Base-by-base conservation (phyloP, 148 eudicot species). In the Rhododendron henanense region DNA sequence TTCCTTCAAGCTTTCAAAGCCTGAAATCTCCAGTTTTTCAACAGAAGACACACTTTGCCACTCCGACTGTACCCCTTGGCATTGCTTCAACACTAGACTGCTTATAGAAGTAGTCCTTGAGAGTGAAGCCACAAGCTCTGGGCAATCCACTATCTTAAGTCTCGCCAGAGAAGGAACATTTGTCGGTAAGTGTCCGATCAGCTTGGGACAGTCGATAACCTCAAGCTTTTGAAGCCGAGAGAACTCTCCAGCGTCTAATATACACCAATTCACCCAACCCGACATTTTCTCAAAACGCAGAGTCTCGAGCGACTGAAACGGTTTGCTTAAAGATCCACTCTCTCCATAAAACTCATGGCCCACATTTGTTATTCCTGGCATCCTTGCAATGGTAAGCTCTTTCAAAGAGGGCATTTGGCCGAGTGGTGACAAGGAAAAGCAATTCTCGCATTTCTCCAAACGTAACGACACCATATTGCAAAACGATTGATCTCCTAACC, bases 401-500 rank as follows among this genome's bases (percentile, higher is more conserved):
- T 85, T 59, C 11, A 85, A 81, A 3, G n/a, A 59, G 45, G 85
- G 81, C 47, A 85, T 35, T 14, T 59, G 85, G n/a, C 82, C 85
- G 2, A 81, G 55, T 0, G 85, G 6, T 6, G 87, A 85, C 82
- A 87, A 57, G 3, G 4, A 1, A 10, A 39, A 55, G 51, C 89
- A 87, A 41, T 41, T 1, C 11, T 35, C 6, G 4, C 84, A 51
- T 0, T 35, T 3, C 8, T 73, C 0, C 15, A 87, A 82, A 2
- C 19, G 7, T 59, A 87, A 67, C 45, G 69, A 6, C 69, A 51
- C 87, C 37, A 87, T 28, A 6, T 59, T 31, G 16, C 2, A 6
- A 63, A 73, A 87, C 3, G 53, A 53, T 37, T 13, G 67, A 81
- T 81, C 55, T 19, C 82, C 89, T 10, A 85, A 37, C 89, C 89